Evolutionary conservation across 768 basidiomycete species (phyloP).

Genomic region (Boletus patriciae): DNA sequence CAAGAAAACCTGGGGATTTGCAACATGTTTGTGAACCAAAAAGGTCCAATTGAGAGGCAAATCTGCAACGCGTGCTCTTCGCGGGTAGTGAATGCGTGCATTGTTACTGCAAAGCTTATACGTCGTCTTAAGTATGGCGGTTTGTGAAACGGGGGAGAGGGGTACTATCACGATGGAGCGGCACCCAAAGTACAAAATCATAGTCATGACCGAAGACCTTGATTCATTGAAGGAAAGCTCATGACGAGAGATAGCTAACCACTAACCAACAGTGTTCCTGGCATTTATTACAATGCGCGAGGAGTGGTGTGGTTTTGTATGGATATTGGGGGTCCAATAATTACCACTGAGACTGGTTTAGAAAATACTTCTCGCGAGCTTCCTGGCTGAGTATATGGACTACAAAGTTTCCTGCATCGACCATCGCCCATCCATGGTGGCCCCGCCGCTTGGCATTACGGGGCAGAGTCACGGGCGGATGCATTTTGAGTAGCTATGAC

Average conservation of each 20-base stretch:
- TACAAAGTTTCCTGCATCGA: conserved; percentile 79
- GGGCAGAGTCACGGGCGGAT: conserved; percentile 61
- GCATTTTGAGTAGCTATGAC: conserved; percentile 53
- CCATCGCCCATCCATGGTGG: conserved; percentile 78
- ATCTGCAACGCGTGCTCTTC: background rate
- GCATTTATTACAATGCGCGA: background rate
- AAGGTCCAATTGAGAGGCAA: background rate
- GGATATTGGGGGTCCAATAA: background rate
- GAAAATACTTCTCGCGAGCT: conserved; percentile 69
- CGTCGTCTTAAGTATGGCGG: background rate
- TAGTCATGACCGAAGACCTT: background rate
- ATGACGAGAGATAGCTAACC: too few species aligned
- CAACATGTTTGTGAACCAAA: background rate
- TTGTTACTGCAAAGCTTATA: background rate
- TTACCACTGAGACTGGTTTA: conserved; percentile 32
- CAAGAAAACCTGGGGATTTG: too few species aligned
- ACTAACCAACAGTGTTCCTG: background rate
- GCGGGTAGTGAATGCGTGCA: too few species aligned
- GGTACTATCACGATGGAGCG: background rate
- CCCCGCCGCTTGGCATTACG: conserved; percentile 60
- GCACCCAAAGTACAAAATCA: background rate
- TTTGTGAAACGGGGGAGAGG: background rate
- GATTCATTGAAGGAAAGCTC: background rate
- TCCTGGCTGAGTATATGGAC: conserved; percentile 72
- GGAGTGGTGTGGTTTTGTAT: background rate